phyloP scores from a whole-genome alignment of 108 stramenopile genomes.

The Skeletonema tropicum region DNA sequence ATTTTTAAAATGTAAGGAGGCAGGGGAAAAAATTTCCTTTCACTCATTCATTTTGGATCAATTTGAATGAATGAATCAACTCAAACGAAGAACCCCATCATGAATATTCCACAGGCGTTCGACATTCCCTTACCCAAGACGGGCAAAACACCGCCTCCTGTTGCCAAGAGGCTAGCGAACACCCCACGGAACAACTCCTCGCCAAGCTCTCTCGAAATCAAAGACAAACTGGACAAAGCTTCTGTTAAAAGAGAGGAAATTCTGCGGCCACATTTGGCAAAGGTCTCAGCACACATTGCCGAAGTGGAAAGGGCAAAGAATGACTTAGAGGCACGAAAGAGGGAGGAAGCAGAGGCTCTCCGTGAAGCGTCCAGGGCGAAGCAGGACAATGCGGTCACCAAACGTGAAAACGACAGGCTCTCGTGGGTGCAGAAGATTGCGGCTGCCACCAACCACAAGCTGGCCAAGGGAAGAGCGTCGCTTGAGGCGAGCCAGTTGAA shows the following conservation, averaged over 20 bases:
- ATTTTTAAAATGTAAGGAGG: too few species aligned
- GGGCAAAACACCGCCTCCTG: neutral
- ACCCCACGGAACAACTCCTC: neutral
- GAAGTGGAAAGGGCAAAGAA: constrained; percentile 7
- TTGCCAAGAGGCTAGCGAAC: neutral
- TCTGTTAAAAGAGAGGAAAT: neutral
- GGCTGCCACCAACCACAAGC: constrained; percentile 18
- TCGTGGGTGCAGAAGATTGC: constrained; percentile 19
- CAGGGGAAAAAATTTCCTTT: too few species aligned
- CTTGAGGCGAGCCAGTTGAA: too few species aligned
- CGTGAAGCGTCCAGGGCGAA: constrained; percentile 7
- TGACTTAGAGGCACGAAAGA: neutral
- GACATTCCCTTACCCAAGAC: neutral
- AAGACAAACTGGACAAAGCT: constrained; percentile 4
- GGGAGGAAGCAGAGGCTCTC: neutral
- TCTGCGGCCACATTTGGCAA: neutral
- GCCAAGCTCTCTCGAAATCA: constrained; percentile 11
- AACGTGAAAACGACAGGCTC: constrained; percentile 1
- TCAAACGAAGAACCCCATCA: neutral
- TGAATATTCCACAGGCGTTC: neutral
- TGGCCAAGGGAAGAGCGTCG: neutral
- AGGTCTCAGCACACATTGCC: constrained; percentile 13
- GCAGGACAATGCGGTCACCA: constrained; percentile 3
- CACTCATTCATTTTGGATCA: too few species aligned
- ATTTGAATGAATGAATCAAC: too few species aligned